Base-by-base conservation (phyloP, 345 rosid species). In the Eucalyptus pauciflora region DNA sequence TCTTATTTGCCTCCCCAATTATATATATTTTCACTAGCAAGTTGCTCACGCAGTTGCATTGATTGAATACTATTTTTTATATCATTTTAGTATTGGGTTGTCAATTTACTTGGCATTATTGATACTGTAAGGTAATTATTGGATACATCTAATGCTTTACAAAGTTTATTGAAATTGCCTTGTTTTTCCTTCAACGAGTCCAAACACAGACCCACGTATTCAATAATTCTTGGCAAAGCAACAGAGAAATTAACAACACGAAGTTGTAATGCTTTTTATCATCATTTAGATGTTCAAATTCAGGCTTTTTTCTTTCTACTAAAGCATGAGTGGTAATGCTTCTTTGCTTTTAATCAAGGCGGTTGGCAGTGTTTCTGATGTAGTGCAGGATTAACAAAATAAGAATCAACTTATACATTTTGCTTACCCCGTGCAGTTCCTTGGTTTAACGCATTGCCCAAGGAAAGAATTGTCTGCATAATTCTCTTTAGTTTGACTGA, bases 371-470 rank as follows among this genome's bases (percentile, higher is more conserved):
- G 83, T 41, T 37, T 41, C 83, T 13, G 8, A 76, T 37, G 4
- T 41, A 41, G 83, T 41, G 48, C 48, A 76, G 83, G 48, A 76
- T 41, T 76, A 41, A 76, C 48, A 76, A 64, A n/a, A 20, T 76
- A 76, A 76, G 29, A 76, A 76, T 76, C 50, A 54, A 51, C 45
- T 86, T 86, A 60, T 83, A 90, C 58, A 89, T 92, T 95, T 93
- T 92, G 94, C 97, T 94, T 92, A 96, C 99, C 99, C 93, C 99
- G 94, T 86, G 99, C 98, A 86, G 99, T 97, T 89, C 99, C 99
- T 88, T 96, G 99, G 91, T 96, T 97, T 90, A 97, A 91, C 52
- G 99, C 99, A 93, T 97, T 97, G 90, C 99, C 99, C 46, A 97
- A 92, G 8, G 96, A 93, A 88, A 97, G 96, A 92, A 97, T 94